phyloP scores from a whole-genome alignment of 2,329 filamentous ascomycete genomes.

The Cadophora gregata region DNA sequence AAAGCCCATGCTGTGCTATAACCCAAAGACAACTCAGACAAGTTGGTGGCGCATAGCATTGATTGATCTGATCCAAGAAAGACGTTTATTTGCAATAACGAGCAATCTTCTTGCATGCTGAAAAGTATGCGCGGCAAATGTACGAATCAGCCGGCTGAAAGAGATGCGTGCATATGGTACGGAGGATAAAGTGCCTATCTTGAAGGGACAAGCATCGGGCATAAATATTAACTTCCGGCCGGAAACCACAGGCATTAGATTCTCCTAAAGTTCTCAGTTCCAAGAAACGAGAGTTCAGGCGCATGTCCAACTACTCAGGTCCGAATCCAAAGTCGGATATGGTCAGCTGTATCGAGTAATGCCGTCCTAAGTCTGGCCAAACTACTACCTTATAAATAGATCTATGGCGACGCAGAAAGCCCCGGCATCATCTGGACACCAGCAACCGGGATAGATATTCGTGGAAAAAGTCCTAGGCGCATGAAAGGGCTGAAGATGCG shows the following conservation, averaged over 20 bases:
- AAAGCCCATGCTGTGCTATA: slow-evolving; percentile 20
- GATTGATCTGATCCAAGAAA: slow-evolving; percentile 20
- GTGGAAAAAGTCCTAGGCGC: slow-evolving; percentile 22
- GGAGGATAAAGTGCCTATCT: slow-evolving; percentile 14
- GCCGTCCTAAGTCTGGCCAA: neutral
- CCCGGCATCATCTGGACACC: slow-evolving; percentile 25
- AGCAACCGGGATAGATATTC: slow-evolving; percentile 19
- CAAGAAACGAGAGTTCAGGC: slow-evolving; percentile 10
- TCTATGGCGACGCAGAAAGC: slow-evolving; percentile 20
- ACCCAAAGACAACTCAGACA: neutral
- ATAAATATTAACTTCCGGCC: slow-evolving; percentile 12
- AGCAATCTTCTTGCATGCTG: slow-evolving; percentile 19
- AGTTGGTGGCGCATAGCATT: slow-evolving; percentile 23
- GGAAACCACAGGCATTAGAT: slow-evolving; percentile 15
- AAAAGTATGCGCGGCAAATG: slow-evolving; percentile 19
- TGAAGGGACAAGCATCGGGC: slow-evolving; percentile 12
- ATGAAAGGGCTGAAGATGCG: slow-evolving; percentile 13
- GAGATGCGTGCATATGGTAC: slow-evolving; percentile 9
- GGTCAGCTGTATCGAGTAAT: slow-evolving; percentile 17
- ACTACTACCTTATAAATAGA: slow-evolving; percentile 15
- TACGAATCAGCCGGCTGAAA: slow-evolving; percentile 19
- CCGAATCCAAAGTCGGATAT: slow-evolving; percentile 9
- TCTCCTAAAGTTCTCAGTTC: slow-evolving; percentile 15
- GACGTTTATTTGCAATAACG: slow-evolving; percentile 18
- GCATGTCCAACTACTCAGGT: slow-evolving; percentile 6